These are phyloP conservation scores for Xylariaceae sp. DNA, from an alignment of 2,329 filamentous ascomycete genomes.

Conservation along the genomic window DNA sequence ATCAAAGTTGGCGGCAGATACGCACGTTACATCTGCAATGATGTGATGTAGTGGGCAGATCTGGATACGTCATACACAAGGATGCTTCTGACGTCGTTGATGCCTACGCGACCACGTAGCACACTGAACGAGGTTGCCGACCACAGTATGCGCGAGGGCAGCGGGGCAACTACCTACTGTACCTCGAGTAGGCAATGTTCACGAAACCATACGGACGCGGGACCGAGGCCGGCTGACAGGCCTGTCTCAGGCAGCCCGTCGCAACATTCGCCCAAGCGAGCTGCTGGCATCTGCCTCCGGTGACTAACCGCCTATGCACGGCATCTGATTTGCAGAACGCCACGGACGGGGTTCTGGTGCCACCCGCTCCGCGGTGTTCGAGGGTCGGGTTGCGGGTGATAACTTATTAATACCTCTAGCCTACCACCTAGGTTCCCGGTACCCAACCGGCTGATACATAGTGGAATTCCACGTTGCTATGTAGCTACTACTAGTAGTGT, in stretches of 20 bases:
- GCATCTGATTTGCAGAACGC: conserved; percentile 3
- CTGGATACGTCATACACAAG: not conserved
- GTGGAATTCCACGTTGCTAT: not conserved
- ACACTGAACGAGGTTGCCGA: not conserved
- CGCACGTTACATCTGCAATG: no score
- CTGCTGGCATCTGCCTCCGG: not conserved
- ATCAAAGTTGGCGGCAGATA: no score
- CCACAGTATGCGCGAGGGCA: no score
- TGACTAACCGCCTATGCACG: not conserved
- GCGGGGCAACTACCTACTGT: not conserved
- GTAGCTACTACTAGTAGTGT: no score
- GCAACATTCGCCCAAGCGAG: no score
- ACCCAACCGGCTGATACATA: not conserved
- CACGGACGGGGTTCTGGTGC: not conserved
- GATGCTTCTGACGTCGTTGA: not conserved
- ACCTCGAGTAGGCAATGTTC: not conserved
- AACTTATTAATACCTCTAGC: no score
- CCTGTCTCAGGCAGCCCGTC: not conserved
- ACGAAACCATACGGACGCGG: conserved; percentile 8
- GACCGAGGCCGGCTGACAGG: not conserved
- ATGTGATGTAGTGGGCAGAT: not conserved
- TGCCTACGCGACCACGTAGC: not conserved
- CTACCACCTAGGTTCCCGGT: no score
- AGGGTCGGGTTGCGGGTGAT: not conserved
- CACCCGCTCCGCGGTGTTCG: not conserved